phyloP scores from a whole-genome alignment of 2,329 filamentous ascomycete genomes.

The Stagonosporopsis cucurbitacearum region DNA sequence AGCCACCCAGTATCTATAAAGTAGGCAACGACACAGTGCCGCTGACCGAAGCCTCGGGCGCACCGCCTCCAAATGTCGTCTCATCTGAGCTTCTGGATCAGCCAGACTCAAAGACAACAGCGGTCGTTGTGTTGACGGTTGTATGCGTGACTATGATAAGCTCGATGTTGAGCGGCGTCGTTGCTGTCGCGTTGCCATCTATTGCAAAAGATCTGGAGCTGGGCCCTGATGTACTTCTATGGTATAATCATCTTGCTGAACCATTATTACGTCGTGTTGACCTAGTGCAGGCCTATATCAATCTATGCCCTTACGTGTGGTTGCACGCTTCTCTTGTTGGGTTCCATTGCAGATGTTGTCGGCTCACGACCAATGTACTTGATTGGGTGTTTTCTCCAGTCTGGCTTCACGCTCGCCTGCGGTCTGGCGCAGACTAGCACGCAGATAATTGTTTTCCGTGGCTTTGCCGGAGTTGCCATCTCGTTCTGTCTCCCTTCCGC shows the following conservation, averaged over 20 bases:
- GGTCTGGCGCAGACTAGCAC: slow-evolving; percentile 46
- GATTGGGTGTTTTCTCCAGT: slow-evolving; percentile 54
- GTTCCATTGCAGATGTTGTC: slow-evolving; percentile 60
- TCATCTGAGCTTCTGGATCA: slow-evolving; percentile 21
- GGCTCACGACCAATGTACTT: slow-evolving; percentile 57
- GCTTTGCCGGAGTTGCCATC: slow-evolving; percentile 54
- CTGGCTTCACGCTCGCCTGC: slow-evolving; percentile 55
- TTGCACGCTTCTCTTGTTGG: slow-evolving; percentile 58
- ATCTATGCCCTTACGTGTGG: slow-evolving; percentile 54
- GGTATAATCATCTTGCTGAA: slow-evolving; percentile 19
- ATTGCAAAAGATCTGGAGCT: slow-evolving; percentile 48
- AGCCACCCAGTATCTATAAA: slow-evolving; percentile 19
- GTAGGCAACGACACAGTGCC: slow-evolving; percentile 20
- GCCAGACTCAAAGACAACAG: slow-evolving; percentile 35
- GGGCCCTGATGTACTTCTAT: slow-evolving; percentile 35
- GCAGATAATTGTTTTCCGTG: slow-evolving; percentile 57
- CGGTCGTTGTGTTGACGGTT: slow-evolving; percentile 35
- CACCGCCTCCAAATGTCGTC: slow-evolving; percentile 18
- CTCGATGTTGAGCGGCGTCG: slow-evolving; percentile 46
- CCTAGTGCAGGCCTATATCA: slow-evolving; percentile 42
- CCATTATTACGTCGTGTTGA: slow-evolving; percentile 5
- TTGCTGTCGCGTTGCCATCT: slow-evolving; percentile 52
- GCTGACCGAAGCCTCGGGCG: slow-evolving; percentile 19
- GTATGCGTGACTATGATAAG: slow-evolving; percentile 39
- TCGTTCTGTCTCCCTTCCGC: slow-evolving; percentile 58